These are phyloP conservation scores for Colletotrichum spaethianum DNA, from an alignment of 2,329 filamentous ascomycete genomes.

Conservation along the genomic window DNA sequence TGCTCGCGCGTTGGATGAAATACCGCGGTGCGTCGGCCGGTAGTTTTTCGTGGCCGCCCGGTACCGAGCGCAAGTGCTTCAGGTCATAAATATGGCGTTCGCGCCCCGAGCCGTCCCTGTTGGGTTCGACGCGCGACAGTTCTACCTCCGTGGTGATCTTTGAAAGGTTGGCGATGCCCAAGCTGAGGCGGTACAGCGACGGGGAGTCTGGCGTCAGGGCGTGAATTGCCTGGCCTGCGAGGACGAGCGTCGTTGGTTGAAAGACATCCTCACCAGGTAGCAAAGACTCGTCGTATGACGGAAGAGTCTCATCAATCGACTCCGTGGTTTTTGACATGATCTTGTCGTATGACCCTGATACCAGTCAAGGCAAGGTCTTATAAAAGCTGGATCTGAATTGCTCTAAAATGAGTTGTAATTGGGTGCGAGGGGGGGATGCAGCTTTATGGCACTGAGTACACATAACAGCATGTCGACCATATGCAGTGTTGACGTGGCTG, in stretches of 20 bases:
- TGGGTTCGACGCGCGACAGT: constrained; percentile 9
- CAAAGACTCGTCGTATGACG: neutral
- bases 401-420: neutral
- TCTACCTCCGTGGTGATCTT: constrained; percentile 8
- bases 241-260: constrained; percentile 7
- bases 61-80: constrained; percentile 5
- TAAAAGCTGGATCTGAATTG: neutral
- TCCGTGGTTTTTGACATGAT: neutral
- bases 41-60: neutral
- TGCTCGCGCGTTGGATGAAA: neutral
- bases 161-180: constrained; percentile 11
- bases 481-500: neutral
- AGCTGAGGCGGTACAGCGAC: neutral
- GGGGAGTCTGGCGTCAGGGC: constrained; percentile 16
- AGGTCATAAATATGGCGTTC: constrained; percentile 20
- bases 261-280: constrained; percentile 7
- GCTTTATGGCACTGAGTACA: neutral
- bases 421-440: neutral
- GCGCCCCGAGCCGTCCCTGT: neutral
- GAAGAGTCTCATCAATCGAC: neutral
- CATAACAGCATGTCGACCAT: neutral
- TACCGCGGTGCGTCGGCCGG: constrained; percentile 14
- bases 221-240: constrained; percentile 1
- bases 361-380: neutral
- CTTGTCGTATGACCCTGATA: neutral